These are phyloP conservation scores for Colletotrichum filicis DNA, from an alignment of 2,329 filamentous ascomycete species.

Conservation along the genomic window DNA sequence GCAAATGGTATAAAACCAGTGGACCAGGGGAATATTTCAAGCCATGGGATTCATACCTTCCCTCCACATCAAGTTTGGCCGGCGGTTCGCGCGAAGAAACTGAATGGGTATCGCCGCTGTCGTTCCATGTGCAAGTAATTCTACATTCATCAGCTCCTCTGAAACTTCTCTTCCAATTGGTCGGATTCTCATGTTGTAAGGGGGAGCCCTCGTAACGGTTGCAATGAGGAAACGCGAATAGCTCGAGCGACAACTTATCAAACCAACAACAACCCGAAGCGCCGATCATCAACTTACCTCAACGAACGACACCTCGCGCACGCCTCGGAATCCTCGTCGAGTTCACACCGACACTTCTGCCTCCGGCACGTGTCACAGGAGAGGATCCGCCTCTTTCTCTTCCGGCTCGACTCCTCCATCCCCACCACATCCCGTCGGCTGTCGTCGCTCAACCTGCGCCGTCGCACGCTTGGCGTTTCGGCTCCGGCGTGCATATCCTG, in stretches of 20 bases:
- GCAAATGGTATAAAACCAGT: background rate
- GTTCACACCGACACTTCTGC: conserved; percentile 33
- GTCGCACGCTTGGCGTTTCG: background rate
- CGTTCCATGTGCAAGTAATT: conserved; percentile 33
- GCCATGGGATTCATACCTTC: conserved; percentile 9
- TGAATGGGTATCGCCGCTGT: conserved; percentile 32
- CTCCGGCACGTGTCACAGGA: conserved; percentile 34
- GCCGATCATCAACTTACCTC: conserved; percentile 16
- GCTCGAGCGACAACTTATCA: no score
- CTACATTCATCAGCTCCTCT: background rate
- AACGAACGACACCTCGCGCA: conserved; percentile 33
- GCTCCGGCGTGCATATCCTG: conserved; percentile 1
- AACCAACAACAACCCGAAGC: background rate
- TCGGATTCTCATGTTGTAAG: background rate
- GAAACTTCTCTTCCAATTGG: background rate
- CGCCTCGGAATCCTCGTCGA: conserved; percentile 30
- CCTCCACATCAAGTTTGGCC: conserved; percentile 19
- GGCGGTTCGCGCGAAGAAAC: conserved; percentile 17
- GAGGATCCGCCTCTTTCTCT: conserved; percentile 31
- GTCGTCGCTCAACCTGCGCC: conserved; percentile 24
- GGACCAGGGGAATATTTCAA: background rate
- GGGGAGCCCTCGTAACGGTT: background rate
- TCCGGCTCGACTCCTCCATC: conserved; percentile 25
- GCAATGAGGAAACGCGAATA: background rate
- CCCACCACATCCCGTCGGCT: conserved; percentile 15